Conservation (phyloP, 2,329 filamentous ascomycete species). For the Xylariaceae sp. region DNA sequence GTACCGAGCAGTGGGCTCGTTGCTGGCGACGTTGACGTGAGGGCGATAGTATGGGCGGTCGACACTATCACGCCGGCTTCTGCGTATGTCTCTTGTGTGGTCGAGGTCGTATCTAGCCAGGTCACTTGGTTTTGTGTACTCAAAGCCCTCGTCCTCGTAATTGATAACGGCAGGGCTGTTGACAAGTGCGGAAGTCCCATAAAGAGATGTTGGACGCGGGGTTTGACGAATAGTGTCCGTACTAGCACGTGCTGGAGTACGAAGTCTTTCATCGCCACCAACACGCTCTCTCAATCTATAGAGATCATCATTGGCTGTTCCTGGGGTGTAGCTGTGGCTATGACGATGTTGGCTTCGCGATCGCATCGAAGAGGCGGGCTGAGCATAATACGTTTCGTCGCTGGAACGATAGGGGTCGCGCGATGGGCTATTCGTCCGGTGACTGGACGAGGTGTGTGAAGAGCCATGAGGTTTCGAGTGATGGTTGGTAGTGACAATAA, state of each 20-base stretch:
- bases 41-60: constrained; percentile 53
- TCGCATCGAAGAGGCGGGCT: constrained; percentile 55
- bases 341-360: constrained; percentile 42
- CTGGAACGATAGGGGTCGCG: constrained; percentile 49
- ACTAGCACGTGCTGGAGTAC: constrained; percentile 30
- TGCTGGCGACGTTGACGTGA: constrained; percentile 45
- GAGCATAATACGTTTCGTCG: constrained; percentile 50
- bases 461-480: constrained; percentile 34
- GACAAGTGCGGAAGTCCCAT: constrained; percentile 35
- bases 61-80: constrained; percentile 48
- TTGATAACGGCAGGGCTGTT: constrained; percentile 31
- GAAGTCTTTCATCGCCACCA: constrained; percentile 38
- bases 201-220: constrained; percentile 41
- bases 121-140: constrained; percentile 61
- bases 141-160: constrained; percentile 56
- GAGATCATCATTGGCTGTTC: constrained; percentile 47
- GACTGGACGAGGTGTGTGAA: constrained; percentile 33
- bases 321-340: constrained; percentile 36
- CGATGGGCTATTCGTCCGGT: constrained; percentile 41
- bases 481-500: constrained; percentile 54
- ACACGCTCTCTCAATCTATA: constrained; percentile 44
- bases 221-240: constrained; percentile 43
- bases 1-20: constrained; percentile 42
- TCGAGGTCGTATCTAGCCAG: constrained; percentile 59
- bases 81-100: constrained; percentile 37